Conservation (phyloP, 176 grass and related monocot genomes). For the Lolium perenne region DNA sequence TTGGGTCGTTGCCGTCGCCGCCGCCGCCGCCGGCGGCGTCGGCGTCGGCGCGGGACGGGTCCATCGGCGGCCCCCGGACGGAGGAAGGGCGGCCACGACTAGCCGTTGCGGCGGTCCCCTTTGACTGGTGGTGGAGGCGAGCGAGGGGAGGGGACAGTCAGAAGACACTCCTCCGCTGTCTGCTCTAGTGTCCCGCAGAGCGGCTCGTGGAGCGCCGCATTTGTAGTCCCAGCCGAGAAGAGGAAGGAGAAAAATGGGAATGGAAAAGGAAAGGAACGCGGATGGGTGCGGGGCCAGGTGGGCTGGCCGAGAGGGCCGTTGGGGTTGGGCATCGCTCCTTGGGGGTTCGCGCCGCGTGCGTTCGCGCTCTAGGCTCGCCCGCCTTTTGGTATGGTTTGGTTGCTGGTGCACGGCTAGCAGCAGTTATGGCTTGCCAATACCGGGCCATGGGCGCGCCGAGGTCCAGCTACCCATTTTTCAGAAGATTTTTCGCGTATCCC, state of each 20-base stretch:
- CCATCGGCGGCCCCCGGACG: conserved; percentile 31
- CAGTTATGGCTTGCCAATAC: conserved; percentile 12
- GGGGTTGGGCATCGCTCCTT: neutral
- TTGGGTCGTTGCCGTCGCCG: conserved; percentile 22
- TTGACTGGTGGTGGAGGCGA: conserved; percentile 13
- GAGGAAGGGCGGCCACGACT: conserved; percentile 30
- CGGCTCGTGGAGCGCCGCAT: conserved; percentile 44
- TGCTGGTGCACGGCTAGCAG: neutral
- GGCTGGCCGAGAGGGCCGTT: neutral
- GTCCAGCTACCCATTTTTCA: neutral
- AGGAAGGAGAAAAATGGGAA: neutral
- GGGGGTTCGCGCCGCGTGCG: conserved; percentile 1
- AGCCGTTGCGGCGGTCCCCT: conserved; percentile 47
- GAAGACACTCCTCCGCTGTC: neutral
- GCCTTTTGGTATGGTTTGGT: neutral
- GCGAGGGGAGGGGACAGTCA: neutral
- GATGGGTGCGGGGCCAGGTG: neutral
- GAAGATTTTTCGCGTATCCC: neutral
- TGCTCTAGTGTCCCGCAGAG: neutral
- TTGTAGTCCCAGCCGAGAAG: conserved; percentile 42
- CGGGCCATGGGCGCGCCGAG: neutral
- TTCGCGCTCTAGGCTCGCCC: neutral
- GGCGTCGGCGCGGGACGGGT: conserved; percentile 22
- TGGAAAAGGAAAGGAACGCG: neutral
- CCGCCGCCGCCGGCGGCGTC: conserved; percentile 11